Conservation (phyloP, 257 asterid species). For the Nicotiana tabacum region DNA sequence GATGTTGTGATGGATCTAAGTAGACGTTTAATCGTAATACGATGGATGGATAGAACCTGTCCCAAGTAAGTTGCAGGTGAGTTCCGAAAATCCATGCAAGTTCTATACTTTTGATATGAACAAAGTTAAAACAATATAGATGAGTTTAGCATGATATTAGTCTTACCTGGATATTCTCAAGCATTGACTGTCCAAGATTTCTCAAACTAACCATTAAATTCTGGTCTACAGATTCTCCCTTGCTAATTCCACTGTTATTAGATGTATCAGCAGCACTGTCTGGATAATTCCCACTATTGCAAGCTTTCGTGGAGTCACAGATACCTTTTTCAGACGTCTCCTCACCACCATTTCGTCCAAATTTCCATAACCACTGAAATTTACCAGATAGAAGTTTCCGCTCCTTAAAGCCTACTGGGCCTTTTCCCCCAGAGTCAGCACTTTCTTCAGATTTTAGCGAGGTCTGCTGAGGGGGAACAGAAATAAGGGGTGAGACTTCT, state of each 20-base stretch:
- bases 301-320: conserved; percentile 19
- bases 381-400: conserved; percentile 28
- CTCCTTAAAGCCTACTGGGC: conserved; percentile 19
- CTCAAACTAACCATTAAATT: conserved; percentile 29
- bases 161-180: conserved; percentile 43
- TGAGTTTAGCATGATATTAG: not conserved
- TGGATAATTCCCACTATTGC: conserved; percentile 10
- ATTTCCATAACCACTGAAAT: conserved; percentile 41
- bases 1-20: too few relatives aligned
- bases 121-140: not conserved
- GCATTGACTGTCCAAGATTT: conserved; percentile 44
- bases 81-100: too few relatives aligned
- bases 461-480: conserved; percentile 16
- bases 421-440: conserved; percentile 24
- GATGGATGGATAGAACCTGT: too few relatives aligned
- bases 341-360: conserved; percentile 34
- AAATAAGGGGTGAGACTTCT: conserved; percentile 28
- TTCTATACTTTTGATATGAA: not conserved
- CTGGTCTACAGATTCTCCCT: conserved; percentile 37
- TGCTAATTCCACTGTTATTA: conserved; percentile 17
- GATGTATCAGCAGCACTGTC: not conserved
- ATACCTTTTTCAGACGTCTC: conserved; percentile 27
- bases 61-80: too few relatives aligned
- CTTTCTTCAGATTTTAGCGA: conserved; percentile 25
- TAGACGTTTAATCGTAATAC: too few relatives aligned